Evolutionary conservation across 148 eudicot species (phyloP).

Genomic region (Rhododendron williamsianum): DNA sequence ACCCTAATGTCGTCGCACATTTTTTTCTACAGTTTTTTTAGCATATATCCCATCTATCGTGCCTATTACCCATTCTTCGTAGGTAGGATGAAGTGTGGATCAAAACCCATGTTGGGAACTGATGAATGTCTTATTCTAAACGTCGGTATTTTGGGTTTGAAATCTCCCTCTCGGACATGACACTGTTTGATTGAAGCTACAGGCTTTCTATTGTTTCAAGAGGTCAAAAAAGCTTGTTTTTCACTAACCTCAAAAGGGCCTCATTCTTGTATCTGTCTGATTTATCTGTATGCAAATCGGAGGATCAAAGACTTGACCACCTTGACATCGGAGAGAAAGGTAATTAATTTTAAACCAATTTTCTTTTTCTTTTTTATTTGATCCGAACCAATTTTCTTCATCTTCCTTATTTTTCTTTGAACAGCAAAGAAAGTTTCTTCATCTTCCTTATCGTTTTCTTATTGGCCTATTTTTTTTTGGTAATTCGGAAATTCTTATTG

Average conservation of each 20-base stretch:
- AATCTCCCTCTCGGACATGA: not conserved
- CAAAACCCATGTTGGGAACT: too few relatives aligned
- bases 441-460: not conserved
- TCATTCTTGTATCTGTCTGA: not conserved
- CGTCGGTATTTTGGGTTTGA: not conserved
- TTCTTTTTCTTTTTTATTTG: not conserved
- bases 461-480: too few relatives aligned
- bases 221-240: not conserved
- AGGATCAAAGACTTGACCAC: conserved; percentile 4
- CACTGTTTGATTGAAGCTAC: not conserved
- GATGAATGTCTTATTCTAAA: not conserved
- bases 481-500: too few relatives aligned
- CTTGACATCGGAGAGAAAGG: not conserved
- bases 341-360: not conserved
- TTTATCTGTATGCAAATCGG: not conserved
- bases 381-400: not conserved
- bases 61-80: too few relatives aligned
- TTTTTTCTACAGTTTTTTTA: too few relatives aligned
- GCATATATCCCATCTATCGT: too few relatives aligned
- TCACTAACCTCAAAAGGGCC: not conserved
- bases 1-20: too few relatives aligned
- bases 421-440: not conserved
- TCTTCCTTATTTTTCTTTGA: not conserved
- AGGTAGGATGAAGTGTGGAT: too few relatives aligned
- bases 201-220: not conserved